Base-by-base conservation (phyloP, 495 filamentous ascomycete species). In the Echria macrotheca region DNA sequence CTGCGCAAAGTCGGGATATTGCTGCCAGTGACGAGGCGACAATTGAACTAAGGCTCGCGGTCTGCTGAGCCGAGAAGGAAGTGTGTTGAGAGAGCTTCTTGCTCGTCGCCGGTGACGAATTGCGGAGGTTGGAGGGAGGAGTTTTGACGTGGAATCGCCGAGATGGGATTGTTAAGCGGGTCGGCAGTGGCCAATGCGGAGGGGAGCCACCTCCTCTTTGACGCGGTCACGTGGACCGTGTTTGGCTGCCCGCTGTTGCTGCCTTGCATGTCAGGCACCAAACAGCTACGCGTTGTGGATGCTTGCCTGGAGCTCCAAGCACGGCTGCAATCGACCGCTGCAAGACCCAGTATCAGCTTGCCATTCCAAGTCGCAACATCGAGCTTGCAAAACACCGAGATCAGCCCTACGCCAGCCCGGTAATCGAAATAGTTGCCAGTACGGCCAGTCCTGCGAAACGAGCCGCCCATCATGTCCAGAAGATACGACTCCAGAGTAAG, bases 401-500 rank as follows among this genome's bases (percentile, higher is more conserved):
- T n/a, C n/a, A n/a, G n/a, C n/a, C n/a, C n/a, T n/a, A n/a, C n/a
- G n/a, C n/a, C n/a, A n/a, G n/a, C n/a, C n/a, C n/a, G n/a, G n/a
- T n/a, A n/a, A n/a, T n/a, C n/a, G n/a, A n/a, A n/a, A n/a, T n/a
- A n/a, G n/a, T n/a, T n/a, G n/a, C n/a, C n/a, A n/a, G n/a, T n/a
- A n/a, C n/a, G n/a, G n/a, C n/a, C n/a, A n/a, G n/a, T n/a, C n/a
- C n/a, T n/a, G n/a, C n/a, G n/a, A n/a, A n/a, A n/a, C n/a, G n/a
- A 19, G 23, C 50, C 52, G 35, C 47, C 49, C 65, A 62, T 28
- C 64, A 98, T 98, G 93, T 96, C 93, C 63, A 84, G 93, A 76
- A 83, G 91, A 76, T 98, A 98, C 73, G 93, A 97, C 85, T 95
- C 91, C 61, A 80, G 91, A 71, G 91, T 96, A 75, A 64, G 82